These are phyloP conservation scores for Quercus cerris DNA, from an alignment of 306 rosid genomes.

Conservation along the genomic window DNA sequence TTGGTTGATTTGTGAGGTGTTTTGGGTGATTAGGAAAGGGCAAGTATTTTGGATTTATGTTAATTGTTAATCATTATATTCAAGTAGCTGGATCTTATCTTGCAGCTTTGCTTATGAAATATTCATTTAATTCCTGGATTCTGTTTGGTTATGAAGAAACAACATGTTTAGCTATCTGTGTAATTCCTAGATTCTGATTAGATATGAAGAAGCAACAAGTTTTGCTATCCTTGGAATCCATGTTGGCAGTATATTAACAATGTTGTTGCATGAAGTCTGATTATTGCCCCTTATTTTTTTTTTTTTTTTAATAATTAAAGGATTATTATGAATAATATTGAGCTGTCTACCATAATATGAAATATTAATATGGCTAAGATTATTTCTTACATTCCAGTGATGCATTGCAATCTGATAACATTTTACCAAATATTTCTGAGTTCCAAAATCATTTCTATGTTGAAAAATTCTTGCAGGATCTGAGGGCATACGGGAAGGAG, in stretches of 20 bases:
- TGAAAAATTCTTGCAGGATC: conserved; percentile 45
- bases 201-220: background rate
- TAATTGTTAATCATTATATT: background rate
- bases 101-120: background rate
- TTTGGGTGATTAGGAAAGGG: background rate
- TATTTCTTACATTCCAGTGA: background rate
- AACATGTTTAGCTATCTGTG: background rate
- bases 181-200: background rate
- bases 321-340: background rate
- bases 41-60: background rate
- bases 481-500: conserved; percentile 74
- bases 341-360: background rate
- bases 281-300: too few species aligned
- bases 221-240: background rate
- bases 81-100: background rate
- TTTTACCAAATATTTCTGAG: background rate
- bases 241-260: background rate
- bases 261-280: background rate
- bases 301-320: too few species aligned
- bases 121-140: too few species aligned
- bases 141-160: too few species aligned
- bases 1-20: background rate
- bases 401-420: background rate
- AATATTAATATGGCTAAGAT: background rate
- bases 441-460: background rate